A percentile compares a stretch with the other conserved stretches of the same genome.
Evolutionary conservation across 352 stramenopile species (phyloP).

Genomic region (Phytophthora parvispora): DNA sequence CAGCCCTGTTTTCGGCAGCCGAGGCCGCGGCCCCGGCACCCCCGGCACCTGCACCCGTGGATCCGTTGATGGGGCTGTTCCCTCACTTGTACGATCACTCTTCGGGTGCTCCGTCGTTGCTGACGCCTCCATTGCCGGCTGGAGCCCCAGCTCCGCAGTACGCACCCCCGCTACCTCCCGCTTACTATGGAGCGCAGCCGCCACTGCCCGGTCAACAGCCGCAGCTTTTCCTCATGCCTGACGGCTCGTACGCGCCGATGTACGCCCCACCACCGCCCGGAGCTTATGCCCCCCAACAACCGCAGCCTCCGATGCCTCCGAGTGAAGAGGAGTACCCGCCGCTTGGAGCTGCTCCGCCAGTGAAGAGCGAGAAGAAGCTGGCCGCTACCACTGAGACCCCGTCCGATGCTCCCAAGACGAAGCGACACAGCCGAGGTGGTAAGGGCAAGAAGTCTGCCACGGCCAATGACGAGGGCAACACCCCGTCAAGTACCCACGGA

Average conservation of each 20-base stretch:
- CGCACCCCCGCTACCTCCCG: conserved; percentile 13
- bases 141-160: conserved; percentile 22
- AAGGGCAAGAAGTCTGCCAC: conserved; percentile 28
- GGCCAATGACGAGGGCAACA: conserved; percentile 2
- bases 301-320: conserved; percentile 20
- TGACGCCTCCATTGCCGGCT: conserved; percentile 40
- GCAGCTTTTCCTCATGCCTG: conserved; percentile 39
- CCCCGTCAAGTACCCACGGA: background rate
- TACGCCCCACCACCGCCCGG: conserved; percentile 20
- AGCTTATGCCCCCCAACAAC: conserved; percentile 14
- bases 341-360: conserved; percentile 18
- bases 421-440: conserved; percentile 19
- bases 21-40: conserved; percentile 12
- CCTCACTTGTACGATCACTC: conserved; percentile 58
- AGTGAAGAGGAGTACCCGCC: conserved; percentile 45
- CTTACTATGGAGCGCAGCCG: conserved; percentile 32
- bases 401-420: conserved; percentile 22
- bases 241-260: conserved; percentile 46
- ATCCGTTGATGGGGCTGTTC: conserved; percentile 56
- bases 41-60: conserved; percentile 13
- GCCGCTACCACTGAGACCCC: conserved; percentile 9
- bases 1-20: conserved; percentile 54
- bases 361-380: conserved; percentile 20
- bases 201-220: conserved; percentile 32
- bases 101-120: conserved; percentile 23